Evolutionary conservation across 2,329 filamentous ascomycete genomes (phyloP).

Genomic region (Ascochyta koolunga): DNA sequence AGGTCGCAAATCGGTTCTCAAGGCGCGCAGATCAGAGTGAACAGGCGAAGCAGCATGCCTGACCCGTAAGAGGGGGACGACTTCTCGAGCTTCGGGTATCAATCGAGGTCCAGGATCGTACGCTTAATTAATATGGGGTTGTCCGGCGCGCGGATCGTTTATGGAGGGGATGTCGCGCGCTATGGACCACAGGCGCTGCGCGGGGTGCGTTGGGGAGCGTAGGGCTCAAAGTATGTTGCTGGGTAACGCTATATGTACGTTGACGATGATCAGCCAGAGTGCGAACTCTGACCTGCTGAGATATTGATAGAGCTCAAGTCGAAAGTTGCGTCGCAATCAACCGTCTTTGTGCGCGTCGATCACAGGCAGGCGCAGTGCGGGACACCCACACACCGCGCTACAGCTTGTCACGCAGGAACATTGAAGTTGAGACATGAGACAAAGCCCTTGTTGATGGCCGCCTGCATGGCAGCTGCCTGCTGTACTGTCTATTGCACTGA

Average conservation of each 20-base stretch:
- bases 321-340: neutral
- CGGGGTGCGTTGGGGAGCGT: slow-evolving; percentile 13
- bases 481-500: neutral
- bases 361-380: slow-evolving; percentile 16
- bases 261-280: slow-evolving; percentile 1
- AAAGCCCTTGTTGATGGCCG: slow-evolving; percentile 1
- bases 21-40: slow-evolving; percentile 29
- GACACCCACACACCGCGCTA: slow-evolving; percentile 12
- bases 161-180: slow-evolving; percentile 27
- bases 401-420: slow-evolving; percentile 29
- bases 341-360: slow-evolving; percentile 15
- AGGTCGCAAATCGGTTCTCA: slow-evolving; percentile 27
- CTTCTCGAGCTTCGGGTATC: slow-evolving; percentile 18
- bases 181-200: slow-evolving; percentile 26
- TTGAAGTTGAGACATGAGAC: slow-evolving; percentile 12
- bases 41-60: slow-evolving; percentile 41
- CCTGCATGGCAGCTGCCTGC: slow-evolving; percentile 13
- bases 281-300: neutral
- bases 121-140: slow-evolving; percentile 42
- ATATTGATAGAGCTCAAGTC: neutral
- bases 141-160: slow-evolving; percentile 29
- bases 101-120: slow-evolving; percentile 22
- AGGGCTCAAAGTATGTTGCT: slow-evolving; percentile 12
- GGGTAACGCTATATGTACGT: slow-evolving; percentile 10
- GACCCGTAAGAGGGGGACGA: slow-evolving; percentile 20